These are phyloP conservation scores for Guillardia theta DNA, from an alignment of 78 protist genomes.

Conservation along the genomic window DNA sequence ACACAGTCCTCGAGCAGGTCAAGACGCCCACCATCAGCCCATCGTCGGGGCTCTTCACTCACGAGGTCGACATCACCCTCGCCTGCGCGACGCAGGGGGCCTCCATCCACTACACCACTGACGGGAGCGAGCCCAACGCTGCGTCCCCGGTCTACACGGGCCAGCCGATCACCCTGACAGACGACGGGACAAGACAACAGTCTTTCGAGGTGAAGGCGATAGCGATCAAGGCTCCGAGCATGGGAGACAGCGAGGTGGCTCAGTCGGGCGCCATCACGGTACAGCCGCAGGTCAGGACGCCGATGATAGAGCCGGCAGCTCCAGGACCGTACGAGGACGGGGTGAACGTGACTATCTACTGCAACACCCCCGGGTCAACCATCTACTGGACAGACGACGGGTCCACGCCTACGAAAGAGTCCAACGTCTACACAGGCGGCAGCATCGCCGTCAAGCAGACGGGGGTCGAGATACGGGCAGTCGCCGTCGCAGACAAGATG, in stretches of 20 bases:
- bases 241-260: constrained; percentile 18
- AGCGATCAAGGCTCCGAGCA: background rate
- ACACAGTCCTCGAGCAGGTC: background rate
- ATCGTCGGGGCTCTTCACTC: background rate
- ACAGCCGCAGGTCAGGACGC: background rate
- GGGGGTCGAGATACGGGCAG: too few relatives aligned
- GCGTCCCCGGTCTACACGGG: background rate
- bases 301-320: background rate
- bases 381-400: background rate
- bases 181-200: background rate
- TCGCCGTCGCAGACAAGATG: background rate
- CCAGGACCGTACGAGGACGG: background rate
- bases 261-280: background rate
- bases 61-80: background rate
- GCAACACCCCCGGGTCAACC: background rate
- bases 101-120: background rate
- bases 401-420: background rate
- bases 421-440: background rate
- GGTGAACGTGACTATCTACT: background rate
- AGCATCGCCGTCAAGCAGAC: too few relatives aligned
- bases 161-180: background rate
- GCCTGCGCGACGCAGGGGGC: background rate
- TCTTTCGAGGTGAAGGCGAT: background rate
- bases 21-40: background rate
- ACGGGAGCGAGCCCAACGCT: background rate